A percentile compares a stretch with the other conserved stretches of the same genome.
These are phyloP conservation scores for Protea cynaroides DNA, from an alignment of 164 flowering plant genomes.

Conservation along the genomic window DNA sequence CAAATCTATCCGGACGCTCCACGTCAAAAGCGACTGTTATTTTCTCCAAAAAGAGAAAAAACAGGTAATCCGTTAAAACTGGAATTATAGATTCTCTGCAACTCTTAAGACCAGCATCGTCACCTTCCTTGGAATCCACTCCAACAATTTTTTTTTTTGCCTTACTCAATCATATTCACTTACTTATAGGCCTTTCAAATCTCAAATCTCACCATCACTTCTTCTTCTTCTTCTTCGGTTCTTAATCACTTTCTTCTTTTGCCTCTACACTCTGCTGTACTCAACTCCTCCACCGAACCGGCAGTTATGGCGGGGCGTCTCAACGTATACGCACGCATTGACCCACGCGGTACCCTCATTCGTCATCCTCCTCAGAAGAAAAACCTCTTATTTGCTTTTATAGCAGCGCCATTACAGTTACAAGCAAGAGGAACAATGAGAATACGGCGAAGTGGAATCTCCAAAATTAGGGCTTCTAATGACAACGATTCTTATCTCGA, in stretches of 20 bases:
- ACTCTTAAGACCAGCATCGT: neutral
- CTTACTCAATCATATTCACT: no score
- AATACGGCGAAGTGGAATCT: neutral
- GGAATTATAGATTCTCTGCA: neutral
- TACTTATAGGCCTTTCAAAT: no score
- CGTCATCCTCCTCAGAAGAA: neutral
- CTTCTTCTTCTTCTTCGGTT: neutral
- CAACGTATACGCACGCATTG: slow-evolving; percentile 13
- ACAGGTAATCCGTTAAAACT: neutral
- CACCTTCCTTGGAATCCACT: neutral
- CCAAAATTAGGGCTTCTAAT: slow-evolving; percentile 29
- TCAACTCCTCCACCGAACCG: neutral
- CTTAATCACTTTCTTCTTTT: neutral
- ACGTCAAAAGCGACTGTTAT: no score
- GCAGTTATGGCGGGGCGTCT: slow-evolving; percentile 1
- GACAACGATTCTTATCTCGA: slow-evolving; percentile 59
- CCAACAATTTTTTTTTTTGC: no score
- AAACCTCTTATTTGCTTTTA: slow-evolving; percentile 3
- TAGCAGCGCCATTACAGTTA: neutral
- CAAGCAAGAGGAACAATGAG: neutral
- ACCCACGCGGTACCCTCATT: slow-evolving; percentile 17
- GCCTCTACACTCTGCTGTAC: neutral
- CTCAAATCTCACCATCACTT: no score
- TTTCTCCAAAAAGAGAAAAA: neutral
- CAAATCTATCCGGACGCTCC: neutral